Conservation (phyloP, 2,329 filamentous ascomycete species). For the Neofusicoccum ribis region DNA sequence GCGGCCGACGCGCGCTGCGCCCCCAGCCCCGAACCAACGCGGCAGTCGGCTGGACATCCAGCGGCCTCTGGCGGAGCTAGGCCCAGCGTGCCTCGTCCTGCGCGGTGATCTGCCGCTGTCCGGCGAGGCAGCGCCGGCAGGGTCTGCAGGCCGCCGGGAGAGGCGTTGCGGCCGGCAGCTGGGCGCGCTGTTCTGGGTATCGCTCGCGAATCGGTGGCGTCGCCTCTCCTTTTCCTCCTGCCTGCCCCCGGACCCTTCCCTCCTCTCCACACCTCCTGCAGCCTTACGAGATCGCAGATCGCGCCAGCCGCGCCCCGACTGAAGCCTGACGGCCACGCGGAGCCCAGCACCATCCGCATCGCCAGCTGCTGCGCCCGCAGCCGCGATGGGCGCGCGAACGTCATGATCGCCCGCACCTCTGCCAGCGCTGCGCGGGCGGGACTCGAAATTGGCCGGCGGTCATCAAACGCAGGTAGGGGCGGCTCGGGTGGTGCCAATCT, state of each 20-base stretch:
- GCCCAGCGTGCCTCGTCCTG: not conserved
- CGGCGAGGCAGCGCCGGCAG: not conserved
- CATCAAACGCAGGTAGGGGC: slow-evolving; percentile 2
- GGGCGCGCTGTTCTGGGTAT: not conserved
- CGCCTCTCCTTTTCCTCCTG: not conserved
- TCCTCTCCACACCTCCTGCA: not conserved
- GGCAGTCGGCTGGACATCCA: not conserved
- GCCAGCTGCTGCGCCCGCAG: not conserved
- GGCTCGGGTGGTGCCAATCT: slow-evolving; percentile 7
- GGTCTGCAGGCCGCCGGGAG: slow-evolving; percentile 11
- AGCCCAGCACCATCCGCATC: slow-evolving; percentile 3
- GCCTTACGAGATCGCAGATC: slow-evolving; percentile 14
- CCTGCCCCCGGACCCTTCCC: not conserved
- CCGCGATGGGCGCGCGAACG: not conserved
- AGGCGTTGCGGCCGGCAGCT: slow-evolving; percentile 8
- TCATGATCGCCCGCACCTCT: not conserved
- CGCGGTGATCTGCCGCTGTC: slow-evolving; percentile 5
- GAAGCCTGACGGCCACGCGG: not conserved
- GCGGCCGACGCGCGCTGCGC: not conserved
- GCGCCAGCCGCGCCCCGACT: not conserved
- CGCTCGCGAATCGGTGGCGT: not conserved
- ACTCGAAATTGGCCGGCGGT: not conserved
- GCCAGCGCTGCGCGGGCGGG: not conserved
- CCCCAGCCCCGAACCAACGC: not conserved
- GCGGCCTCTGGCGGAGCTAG: not conserved